Percentiles rank a stretch among this genome's conserved stretches.
Conservation (phyloP, 2,329 filamentous ascomycete genomes). For the Fusarium oligoseptatum region DNA sequence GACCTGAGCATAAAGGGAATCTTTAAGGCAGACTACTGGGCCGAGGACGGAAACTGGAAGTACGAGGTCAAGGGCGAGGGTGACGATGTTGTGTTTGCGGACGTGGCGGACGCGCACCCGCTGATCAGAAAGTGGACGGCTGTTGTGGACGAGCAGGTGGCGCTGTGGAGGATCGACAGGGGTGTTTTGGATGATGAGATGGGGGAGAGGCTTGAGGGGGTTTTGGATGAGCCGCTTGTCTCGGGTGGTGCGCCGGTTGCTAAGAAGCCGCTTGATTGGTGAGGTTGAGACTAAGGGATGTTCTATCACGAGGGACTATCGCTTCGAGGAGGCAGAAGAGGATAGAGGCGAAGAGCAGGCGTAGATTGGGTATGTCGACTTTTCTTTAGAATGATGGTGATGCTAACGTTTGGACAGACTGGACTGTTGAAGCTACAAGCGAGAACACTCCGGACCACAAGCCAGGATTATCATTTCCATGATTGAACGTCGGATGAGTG, state of each 20-base stretch:
- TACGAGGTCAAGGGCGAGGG: slow-evolving; percentile 65
- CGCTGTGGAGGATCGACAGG: slow-evolving; percentile 52
- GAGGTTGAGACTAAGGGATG: slow-evolving; percentile 29
- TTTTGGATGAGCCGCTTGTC: slow-evolving; percentile 46
- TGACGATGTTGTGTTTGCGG: slow-evolving; percentile 64
- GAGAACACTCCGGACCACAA: background rate
- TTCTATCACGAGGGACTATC: background rate
- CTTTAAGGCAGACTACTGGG: slow-evolving; percentile 76
- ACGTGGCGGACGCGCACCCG: slow-evolving; percentile 77
- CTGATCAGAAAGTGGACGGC: slow-evolving; percentile 72
- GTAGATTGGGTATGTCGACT: background rate
- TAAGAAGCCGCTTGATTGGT: slow-evolving; percentile 57
- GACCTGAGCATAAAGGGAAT: slow-evolving; percentile 74
- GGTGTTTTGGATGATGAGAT: slow-evolving; percentile 52
- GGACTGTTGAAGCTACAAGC: background rate
- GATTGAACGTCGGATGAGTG: background rate
- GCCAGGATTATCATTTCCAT: background rate
- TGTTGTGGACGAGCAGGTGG: slow-evolving; percentile 49
- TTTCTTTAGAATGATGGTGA: no score
- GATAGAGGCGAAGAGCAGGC: background rate
- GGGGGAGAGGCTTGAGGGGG: slow-evolving; percentile 45
- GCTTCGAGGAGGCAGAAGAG: background rate
- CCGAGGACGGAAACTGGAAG: slow-evolving; percentile 77
- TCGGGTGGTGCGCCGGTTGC: slow-evolving; percentile 41
- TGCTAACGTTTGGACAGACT: background rate